phyloP scores from a whole-genome alignment of 495 filamentous ascomycete species.

The Hypoxylon lenormandii region DNA sequence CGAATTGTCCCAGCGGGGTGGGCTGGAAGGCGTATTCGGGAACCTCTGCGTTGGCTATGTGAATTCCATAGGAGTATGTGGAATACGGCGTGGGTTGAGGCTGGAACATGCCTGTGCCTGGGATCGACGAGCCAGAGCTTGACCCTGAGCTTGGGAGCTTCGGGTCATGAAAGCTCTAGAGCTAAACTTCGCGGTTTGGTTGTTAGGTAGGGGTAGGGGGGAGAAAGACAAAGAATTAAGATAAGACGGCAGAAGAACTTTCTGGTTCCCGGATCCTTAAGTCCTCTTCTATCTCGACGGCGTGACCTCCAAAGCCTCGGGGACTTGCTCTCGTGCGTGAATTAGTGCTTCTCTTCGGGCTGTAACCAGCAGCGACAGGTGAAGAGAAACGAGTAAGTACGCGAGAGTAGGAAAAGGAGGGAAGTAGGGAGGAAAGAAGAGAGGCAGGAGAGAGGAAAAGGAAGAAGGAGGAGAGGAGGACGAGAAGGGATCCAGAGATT shows the following conservation, averaged over 20 bases:
- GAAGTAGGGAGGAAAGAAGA: slow-evolving; percentile 7
- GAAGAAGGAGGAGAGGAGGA: slow-evolving; percentile 31
- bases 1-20: slow-evolving; percentile 55
- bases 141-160: slow-evolving; percentile 45
- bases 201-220: background rate
- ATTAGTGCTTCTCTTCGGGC: slow-evolving; percentile 54
- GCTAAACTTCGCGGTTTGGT: slow-evolving; percentile 1
- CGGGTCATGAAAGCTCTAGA: slow-evolving; percentile 43
- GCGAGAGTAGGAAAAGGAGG: slow-evolving; percentile 19
- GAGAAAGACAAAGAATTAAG: background rate
- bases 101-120: slow-evolving; percentile 65
- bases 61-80: slow-evolving; percentile 55
- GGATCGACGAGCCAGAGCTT: slow-evolving; percentile 47
- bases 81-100: slow-evolving; percentile 64
- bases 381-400: slow-evolving; percentile 56
- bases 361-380: slow-evolving; percentile 59
- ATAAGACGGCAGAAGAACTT: background rate
- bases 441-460: slow-evolving; percentile 19
- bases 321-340: slow-evolving; percentile 32
- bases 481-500: slow-evolving; percentile 51
- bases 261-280: background rate
- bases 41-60: slow-evolving; percentile 53
- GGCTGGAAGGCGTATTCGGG: slow-evolving; percentile 61
- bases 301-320: background rate
- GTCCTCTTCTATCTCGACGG: slow-evolving; percentile 1